These are phyloP conservation scores for Cenchrus purpureus DNA, from an alignment of 176 grass and related monocot species.

Conservation along the genomic window DNA sequence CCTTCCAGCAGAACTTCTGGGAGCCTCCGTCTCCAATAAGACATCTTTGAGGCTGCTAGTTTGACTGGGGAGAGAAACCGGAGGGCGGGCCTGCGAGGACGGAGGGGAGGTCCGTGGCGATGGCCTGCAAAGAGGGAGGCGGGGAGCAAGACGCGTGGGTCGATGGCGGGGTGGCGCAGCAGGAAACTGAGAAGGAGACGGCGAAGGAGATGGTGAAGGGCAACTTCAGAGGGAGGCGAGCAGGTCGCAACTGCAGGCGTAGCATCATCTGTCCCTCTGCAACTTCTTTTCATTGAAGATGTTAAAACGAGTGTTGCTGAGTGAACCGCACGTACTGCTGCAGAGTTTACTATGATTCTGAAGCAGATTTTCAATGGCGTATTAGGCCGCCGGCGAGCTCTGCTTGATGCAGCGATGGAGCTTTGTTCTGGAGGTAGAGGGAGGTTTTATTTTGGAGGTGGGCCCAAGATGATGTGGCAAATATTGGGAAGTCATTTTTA, in stretches of 20 bases:
- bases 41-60: background rate
- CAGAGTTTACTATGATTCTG: no score
- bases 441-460: no score
- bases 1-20: slow-evolving; percentile 44
- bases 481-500: no score
- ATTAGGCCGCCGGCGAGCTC: no score
- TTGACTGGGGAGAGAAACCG: slow-evolving; percentile 67
- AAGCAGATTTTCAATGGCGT: no score
- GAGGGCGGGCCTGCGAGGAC: slow-evolving; percentile 65
- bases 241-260: slow-evolving; percentile 2
- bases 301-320: no score
- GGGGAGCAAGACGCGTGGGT: slow-evolving; percentile 8
- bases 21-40: background rate
- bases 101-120: slow-evolving; percentile 73
- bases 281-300: background rate
- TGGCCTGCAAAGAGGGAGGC: slow-evolving; percentile 33
- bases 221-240: slow-evolving; percentile 59
- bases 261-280: slow-evolving; percentile 24
- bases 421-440: no score
- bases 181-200: slow-evolving; percentile 66
- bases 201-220: slow-evolving; percentile 69
- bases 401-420: no score
- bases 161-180: slow-evolving; percentile 26
- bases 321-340: no score
- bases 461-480: no score